Evolutionary conservation across 1,284 basidiomycete species (phyloP).

Genomic region (Naganishia liquefaciens): DNA sequence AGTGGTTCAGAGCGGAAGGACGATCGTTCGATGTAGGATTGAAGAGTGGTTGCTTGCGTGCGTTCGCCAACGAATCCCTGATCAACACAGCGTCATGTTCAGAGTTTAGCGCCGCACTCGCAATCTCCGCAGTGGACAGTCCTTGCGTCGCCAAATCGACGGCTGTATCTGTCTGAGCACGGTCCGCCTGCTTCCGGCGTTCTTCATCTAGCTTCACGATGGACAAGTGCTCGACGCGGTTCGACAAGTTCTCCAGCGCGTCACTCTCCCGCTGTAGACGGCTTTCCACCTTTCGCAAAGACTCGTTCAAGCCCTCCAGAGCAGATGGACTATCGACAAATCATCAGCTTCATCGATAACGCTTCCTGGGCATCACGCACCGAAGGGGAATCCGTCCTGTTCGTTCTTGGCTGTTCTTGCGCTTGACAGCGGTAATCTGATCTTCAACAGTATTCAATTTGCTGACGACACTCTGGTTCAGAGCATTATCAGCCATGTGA

Average conservation of each 20-base stretch:
- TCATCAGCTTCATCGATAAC: not conserved
- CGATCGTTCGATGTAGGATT: constrained; percentile 13
- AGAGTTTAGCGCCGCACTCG: constrained; percentile 16
- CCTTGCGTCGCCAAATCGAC: too few relatives aligned
- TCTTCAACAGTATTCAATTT: constrained; percentile 26
- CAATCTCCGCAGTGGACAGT: constrained; percentile 18
- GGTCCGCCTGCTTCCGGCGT: too few relatives aligned
- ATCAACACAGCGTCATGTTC: constrained; percentile 17
- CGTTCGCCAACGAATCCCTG: constrained; percentile 7
- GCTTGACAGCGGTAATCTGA: constrained; percentile 20
- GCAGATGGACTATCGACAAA: constrained; percentile 18
- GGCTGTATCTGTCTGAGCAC: not conserved
- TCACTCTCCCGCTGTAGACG: constrained; percentile 5
- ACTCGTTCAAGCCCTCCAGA: constrained; percentile 19
- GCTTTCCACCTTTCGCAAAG: constrained; percentile 13
- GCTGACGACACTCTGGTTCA: constrained; percentile 3
- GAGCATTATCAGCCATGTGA: not conserved
- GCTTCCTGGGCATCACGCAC: constrained; percentile 1
- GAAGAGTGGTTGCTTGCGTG: constrained; percentile 14
- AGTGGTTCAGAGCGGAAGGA: constrained; percentile 20
- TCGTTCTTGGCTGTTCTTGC: constrained; percentile 25
- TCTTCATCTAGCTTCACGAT: not conserved
- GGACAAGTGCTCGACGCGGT: constrained; percentile 17
- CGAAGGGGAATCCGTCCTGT: constrained; percentile 27
- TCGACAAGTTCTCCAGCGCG: constrained; percentile 11